Base-by-base conservation (phyloP, 176 grass and related monocot species). In the Guadua angustifolia region DNA sequence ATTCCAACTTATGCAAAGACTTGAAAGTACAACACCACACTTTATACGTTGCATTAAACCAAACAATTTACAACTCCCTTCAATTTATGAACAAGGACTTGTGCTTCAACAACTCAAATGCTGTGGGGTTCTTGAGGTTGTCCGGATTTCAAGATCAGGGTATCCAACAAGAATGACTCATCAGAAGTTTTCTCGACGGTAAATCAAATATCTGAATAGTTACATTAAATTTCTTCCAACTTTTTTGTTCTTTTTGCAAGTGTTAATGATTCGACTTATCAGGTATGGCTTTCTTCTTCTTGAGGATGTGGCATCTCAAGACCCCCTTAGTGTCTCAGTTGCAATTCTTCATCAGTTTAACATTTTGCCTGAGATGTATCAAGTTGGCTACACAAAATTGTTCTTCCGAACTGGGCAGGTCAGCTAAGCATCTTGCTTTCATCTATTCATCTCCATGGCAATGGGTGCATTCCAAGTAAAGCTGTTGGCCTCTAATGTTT, bases 401-500 rank as follows among this genome's bases (percentile, higher is more conserved):
- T 98, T 98, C 85, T 99, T 99, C 84, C 87, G 96, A 75, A 99
- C 93, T 59, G 96, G 96, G 49, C 96, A 99, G 91, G 96, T 99
- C 51, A 90, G 91, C 63, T 32, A 74, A 74, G 26, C 42, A 45
- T 24, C 15, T 38, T 80, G 35, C 24, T 77, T 50, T 52, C 68
- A 42, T 85, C 85, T 74, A 47, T 77, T 58, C 32, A 78, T 0
- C 55, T 56, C 50, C 47, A 47, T 79, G 45, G 63, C 36, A 75
- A 46, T 80, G 35, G 40, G 6, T 29, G 45, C 39, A 25, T 39
- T 78, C 13, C n/a, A 67, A 66, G 57, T 88, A 78, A 70, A 74
- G 10, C 10, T 63, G 38, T 86, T 82, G 22, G 25, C 25, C 26
- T 56, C 13, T 50, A 26, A 74, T 72, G 35, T 49, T 73, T 83